phyloP scores from a whole-genome alignment of 768 basidiomycete species.

The Boletus edulis region DNA sequence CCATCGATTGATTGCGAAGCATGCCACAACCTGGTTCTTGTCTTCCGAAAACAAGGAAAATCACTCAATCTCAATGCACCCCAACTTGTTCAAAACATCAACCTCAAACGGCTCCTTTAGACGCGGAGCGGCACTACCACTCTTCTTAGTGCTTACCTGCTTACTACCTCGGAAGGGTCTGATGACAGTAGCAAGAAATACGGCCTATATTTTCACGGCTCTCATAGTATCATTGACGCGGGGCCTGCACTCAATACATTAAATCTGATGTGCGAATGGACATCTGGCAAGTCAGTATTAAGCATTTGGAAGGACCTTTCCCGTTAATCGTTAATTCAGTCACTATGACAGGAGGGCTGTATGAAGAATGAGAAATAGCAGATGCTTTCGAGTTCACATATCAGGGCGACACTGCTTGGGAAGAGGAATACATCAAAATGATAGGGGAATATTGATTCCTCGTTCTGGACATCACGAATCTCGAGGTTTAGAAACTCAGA shows the following conservation, averaged over 20 bases:
- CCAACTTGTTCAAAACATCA: constrained; percentile 18
- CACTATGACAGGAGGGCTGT: constrained; percentile 20
- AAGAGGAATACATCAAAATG: constrained; percentile 7
- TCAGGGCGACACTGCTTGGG: constrained; percentile 19
- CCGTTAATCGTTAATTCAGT: constrained; percentile 22
- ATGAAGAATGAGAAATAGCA: constrained; percentile 15
- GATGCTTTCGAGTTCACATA: neutral
- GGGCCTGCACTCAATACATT: constrained; percentile 20
- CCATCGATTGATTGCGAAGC: constrained; percentile 20
- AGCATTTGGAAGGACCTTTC: constrained; percentile 23
- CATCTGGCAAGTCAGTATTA: constrained; percentile 7
- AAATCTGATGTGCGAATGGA: constrained; percentile 22
- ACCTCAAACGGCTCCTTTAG: constrained; percentile 19
- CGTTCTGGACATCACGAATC: neutral
- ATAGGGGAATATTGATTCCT: constrained; percentile 18
- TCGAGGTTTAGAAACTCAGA: too few species aligned
- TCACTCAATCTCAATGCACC: constrained; percentile 17
- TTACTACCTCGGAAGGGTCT: constrained; percentile 2
- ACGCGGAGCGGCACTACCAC: neutral
- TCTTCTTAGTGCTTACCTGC: constrained; percentile 10
- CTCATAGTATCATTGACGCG: constrained; percentile 23
- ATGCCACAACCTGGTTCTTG: constrained; percentile 22
- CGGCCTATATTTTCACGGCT: constrained; percentile 22
- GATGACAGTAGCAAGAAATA: constrained; percentile 2
- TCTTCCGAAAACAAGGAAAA: constrained; percentile 9